A percentile compares a stretch with the other conserved stretches of the same genome.
Conservation (phyloP, 2,329 filamentous ascomycete genomes). For the Aspergillus pseudoviridinutans region DNA sequence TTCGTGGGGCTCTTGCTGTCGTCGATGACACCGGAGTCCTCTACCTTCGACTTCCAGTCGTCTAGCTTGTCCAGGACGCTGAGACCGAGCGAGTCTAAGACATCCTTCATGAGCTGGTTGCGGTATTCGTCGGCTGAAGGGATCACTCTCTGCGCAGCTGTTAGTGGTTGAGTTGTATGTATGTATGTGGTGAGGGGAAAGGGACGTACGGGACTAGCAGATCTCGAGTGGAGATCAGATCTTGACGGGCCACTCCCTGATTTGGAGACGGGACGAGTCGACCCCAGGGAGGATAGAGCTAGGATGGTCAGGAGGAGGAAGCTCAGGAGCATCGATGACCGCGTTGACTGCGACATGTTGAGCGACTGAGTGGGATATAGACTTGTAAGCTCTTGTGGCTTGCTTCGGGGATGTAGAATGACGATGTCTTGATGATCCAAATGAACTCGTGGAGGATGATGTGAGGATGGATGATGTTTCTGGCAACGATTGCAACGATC, state of each 20-base stretch:
- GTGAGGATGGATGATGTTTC: not conserved
- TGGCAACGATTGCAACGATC: not conserved
- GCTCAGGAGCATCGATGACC: constrained; percentile 4
- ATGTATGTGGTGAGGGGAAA: not conserved
- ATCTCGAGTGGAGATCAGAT: constrained; percentile 1
- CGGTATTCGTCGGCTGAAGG: constrained; percentile 8
- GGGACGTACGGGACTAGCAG: constrained; percentile 5
- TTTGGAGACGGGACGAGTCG: constrained; percentile 1
- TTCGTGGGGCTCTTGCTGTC: constrained; percentile 3
- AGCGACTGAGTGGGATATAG: not conserved
- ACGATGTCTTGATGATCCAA: not conserved
- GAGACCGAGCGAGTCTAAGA: constrained; percentile 18
- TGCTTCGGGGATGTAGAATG: not conserved
- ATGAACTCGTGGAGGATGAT: not conserved
- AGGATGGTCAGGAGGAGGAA: constrained; percentile 4
- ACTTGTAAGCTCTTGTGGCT: not conserved
- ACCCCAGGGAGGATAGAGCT: constrained; percentile 3
- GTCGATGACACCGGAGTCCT: constrained; percentile 2
- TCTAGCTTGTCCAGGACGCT: constrained; percentile 1
- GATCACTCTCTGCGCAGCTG: constrained; percentile 18
- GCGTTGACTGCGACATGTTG: constrained; percentile 5
- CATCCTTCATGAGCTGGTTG: constrained; percentile 9
- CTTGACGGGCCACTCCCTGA: not conserved
- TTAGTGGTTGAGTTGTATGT: not conserved
- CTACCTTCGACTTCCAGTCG: constrained; percentile 5